Conservation (phyloP, 805 yeast genomes). For the Phaffomyces antillensis region DNA sequence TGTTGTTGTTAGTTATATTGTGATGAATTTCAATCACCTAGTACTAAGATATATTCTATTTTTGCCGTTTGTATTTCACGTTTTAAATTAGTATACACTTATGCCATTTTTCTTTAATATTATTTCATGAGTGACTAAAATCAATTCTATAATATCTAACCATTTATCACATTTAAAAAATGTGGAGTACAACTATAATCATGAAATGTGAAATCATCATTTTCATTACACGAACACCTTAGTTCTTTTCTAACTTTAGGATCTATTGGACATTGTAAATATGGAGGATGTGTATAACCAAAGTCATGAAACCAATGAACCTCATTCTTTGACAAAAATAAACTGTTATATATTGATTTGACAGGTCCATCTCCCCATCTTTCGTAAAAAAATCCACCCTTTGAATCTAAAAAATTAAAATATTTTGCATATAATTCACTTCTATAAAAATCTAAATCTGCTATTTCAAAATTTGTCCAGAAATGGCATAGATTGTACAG, state of each 20-base stretch:
- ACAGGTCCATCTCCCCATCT: constrained; percentile 94
- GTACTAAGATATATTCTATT: too few relatives aligned
- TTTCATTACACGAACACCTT: constrained; percentile 69
- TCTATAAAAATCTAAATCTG: constrained; percentile 69
- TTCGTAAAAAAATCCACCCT: constrained; percentile 84
- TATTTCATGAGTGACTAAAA: too few relatives aligned
- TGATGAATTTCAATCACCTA: too few relatives aligned
- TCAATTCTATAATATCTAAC: neutral
- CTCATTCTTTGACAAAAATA: constrained; percentile 57
- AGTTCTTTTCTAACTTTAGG: constrained; percentile 45
- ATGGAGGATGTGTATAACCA: constrained; percentile 75
- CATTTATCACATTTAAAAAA: constrained; percentile 33
- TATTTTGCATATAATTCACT: constrained; percentile 59
- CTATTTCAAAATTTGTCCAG: constrained; percentile 90
- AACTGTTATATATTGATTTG: constrained; percentile 72
- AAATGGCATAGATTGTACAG: constrained; percentile 81
- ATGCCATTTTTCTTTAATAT: too few relatives aligned
- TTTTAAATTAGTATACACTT: neutral
- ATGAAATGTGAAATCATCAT: constrained; percentile 65
- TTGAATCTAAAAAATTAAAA: constrained; percentile 61
- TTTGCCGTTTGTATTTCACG: too few relatives aligned
- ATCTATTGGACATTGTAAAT: constrained; percentile 70
- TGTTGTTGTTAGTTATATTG: too few relatives aligned
- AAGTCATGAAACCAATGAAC: constrained; percentile 73
- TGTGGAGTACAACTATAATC: constrained; percentile 62